Evolutionary conservation across 495 filamentous ascomycete genomes (phyloP), one percentile per base, ranked within the genome.

Genomic region (Astrothelium macrocarpum): DNA sequence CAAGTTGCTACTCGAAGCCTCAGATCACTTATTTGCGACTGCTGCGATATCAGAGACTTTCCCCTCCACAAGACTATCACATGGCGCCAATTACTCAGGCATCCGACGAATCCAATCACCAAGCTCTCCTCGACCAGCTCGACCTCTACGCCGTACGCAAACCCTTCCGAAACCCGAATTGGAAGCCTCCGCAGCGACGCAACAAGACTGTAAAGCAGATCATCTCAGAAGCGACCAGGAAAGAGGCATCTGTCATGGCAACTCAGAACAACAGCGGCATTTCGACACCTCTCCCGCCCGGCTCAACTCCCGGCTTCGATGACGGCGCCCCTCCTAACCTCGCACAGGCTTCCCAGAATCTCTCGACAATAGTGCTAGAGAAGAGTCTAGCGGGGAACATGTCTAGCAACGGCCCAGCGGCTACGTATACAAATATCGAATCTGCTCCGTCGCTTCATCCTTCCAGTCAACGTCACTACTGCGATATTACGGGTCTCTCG

Each of bases 151-250:
- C 83, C 20, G 81, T 90, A 70, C 86, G 82, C 28, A 90, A 91
- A 73, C 88, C 84, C 62, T 97, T 95, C 80, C 91, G 94, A 67
- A 95, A 90, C 71, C 78, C 87, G 0, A 75, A 85, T 71, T 98
- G 93, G 93, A 90, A 87, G 66, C 89, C 95, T 20, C 88, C 92
- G 63, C 88, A 91, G 74, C 90, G 94, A 16, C 90, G 94, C 74
- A 97, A 97, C 80, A 97, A 97, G 78, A 96, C 95, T 71, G 86
- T 97, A 75, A 97, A 97, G 75, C 90, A 95, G 72, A 91, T 97
- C 64, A 81, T 98, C 65, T 85, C 90, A n/a, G 94, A 98, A 68
- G 90, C 86, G 31, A 81, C 87, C 26, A 85, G 90, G 42, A 87
- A 93, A 39, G 65, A 69, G 28, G 45, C 45, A 9, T 89, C 87